Evolutionary conservation across 305 asterid genomes (phyloP), one percentile per base, ranked within the genome.

Genomic region (Lippia alba): DNA sequence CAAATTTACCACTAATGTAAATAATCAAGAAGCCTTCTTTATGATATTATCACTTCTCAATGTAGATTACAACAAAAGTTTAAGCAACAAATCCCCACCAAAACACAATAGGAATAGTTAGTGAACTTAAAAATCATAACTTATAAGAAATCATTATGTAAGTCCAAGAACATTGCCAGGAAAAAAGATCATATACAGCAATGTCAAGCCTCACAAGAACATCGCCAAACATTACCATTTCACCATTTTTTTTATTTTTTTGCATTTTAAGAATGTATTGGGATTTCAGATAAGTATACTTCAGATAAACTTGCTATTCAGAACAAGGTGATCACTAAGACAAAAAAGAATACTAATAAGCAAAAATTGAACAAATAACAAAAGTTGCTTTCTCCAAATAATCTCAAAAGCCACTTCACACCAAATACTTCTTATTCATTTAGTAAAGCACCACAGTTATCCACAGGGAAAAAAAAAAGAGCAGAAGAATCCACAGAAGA

Each of bases 351-450:
- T 16, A 44, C 45, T 9, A 6, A 33, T 44, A 30, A 16, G 32
- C 19, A 8, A 45, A 39, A 64, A 66, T 48, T 24, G 56, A 60
- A 65, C 8, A 24, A 56, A 63, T 17, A 32, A 58, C 34, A n/a
- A 45, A 58, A 46, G 7, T 71, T 33, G 9, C 20, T 16, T 58
- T 11, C 15, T 16, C 33, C 18, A 51, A 12, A 73, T 40, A 56
- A 69, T 17, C 34, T 34, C 49, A 54, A 44, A 64, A n/a, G n/a
- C n/a, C n/a, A n/a, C n/a, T n/a, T n/a, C n/a, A n/a, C n/a, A n/a
- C n/a, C n/a, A n/a, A n/a, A n/a, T n/a, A 64, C n/a, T 48, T 57
- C 56, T 59, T 56, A 19, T 54, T 56, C 61, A n/a, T 46, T 30
- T 17, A 54, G 56, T 24, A 67, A 15, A 32, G 53, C 30, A 16